A percentile compares a stretch with the other conserved stretches of the same genome.
phyloP scores from a whole-genome alignment of 257 asterid genomes.

The Buddleja alternifolia region DNA sequence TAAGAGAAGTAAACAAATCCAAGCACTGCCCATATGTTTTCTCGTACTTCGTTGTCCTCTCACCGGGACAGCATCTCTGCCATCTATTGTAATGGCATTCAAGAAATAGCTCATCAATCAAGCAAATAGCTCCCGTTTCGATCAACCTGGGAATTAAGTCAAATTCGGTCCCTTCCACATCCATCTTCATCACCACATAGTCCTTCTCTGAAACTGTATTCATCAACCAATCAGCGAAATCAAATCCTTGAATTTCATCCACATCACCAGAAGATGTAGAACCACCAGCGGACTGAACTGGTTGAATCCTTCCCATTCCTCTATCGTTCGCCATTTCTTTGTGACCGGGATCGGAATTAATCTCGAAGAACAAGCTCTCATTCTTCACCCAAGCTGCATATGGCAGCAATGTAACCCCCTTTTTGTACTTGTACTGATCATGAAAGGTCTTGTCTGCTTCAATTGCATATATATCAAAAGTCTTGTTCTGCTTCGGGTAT shows the following conservation, averaged over 20 bases:
- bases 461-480: slow-evolving; percentile 84
- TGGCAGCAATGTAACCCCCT: slow-evolving; percentile 81
- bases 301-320: slow-evolving; percentile 97
- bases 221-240: slow-evolving; percentile 93
- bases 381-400: slow-evolving; percentile 98
- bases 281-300: slow-evolving; percentile 58
- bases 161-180: slow-evolving; percentile 97
- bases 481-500: slow-evolving; percentile 90
- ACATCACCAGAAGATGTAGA: slow-evolving; percentile 51
- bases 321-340: slow-evolving; percentile 69
- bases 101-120: slow-evolving; percentile 89
- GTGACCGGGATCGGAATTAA: slow-evolving; percentile 74
- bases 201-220: slow-evolving; percentile 65
- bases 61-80: slow-evolving; percentile 98
- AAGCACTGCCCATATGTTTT: slow-evolving; percentile 88
- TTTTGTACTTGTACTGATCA: slow-evolving; percentile 65
- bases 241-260: slow-evolving; percentile 85
- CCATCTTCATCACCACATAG: slow-evolving; percentile 98
- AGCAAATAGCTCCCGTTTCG: slow-evolving; percentile 84
- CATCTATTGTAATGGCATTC: slow-evolving; percentile 97
- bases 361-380: slow-evolving; percentile 79
- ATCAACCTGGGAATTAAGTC: slow-evolving; percentile 84
- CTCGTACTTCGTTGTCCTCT: slow-evolving; percentile 73
- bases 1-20: slow-evolving; percentile 74
- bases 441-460: slow-evolving; percentile 89